phyloP scores from a whole-genome alignment of 2,329 filamentous ascomycete species.

The Colletotrichum sp. region DNA sequence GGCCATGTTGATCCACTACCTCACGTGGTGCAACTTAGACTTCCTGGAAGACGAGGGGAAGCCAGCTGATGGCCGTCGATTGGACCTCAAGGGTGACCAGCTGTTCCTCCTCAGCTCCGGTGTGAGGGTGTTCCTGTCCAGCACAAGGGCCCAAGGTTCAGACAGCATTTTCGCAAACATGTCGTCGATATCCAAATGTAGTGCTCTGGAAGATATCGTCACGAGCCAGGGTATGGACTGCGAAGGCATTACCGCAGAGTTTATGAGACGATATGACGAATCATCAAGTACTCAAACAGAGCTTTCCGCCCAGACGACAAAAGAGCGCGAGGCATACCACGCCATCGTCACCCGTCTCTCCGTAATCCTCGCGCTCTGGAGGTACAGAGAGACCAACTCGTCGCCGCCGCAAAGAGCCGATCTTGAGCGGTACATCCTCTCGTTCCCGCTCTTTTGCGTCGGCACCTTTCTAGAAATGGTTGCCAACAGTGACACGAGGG shows the following conservation, averaged over 20 bases:
- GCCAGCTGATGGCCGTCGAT: neutral
- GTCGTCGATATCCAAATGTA: constrained; percentile 23
- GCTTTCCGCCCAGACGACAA: neutral
- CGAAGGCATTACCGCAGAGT: constrained; percentile 9
- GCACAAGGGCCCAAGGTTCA: neutral
- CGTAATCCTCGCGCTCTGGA: constrained; percentile 19
- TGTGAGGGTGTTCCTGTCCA: constrained; percentile 19
- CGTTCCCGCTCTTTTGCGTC: constrained; percentile 32
- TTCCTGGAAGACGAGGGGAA: constrained; percentile 25
- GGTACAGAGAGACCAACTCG: neutral
- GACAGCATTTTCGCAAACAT: constrained; percentile 24
- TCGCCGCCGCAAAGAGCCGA: constrained; percentile 10
- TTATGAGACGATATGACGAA: constrained; percentile 28
- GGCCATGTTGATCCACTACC: constrained; percentile 32
- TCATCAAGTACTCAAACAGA: neutral
- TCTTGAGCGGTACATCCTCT: constrained; percentile 29
- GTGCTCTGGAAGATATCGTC: constrained; percentile 22
- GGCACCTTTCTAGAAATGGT: constrained; percentile 28
- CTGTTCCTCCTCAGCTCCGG: constrained; percentile 33
- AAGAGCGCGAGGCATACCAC: constrained; percentile 25
- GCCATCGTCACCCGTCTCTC: constrained; percentile 22
- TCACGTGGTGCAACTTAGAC: constrained; percentile 32
- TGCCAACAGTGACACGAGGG: constrained; percentile 27
- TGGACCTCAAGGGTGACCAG: constrained; percentile 29
- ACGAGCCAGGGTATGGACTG: constrained; percentile 22